Base-by-base conservation (phyloP, 2,329 filamentous ascomycete genomes). In the Coniochaeta prunicola region DNA sequence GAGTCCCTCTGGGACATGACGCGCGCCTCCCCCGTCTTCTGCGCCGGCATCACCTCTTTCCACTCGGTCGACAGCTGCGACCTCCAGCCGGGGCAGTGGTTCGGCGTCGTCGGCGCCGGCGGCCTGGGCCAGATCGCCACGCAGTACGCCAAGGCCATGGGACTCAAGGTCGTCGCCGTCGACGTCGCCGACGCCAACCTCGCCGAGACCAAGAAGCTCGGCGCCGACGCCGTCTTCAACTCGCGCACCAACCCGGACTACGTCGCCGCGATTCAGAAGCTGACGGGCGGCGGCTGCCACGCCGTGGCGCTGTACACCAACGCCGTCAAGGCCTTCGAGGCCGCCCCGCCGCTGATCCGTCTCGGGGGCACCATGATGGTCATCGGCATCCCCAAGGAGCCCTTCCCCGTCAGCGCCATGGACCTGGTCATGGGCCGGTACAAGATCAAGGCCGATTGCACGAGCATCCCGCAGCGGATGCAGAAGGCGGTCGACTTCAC, bases 31-130 rank as follows among this genome's bases (percentile, higher is more conserved):
- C 74, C 77, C 17, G 63, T 81, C 5, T 79, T 81, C 63, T 81
- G 79, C 62, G 79, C 79, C 1, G 79, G 79, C 1, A 74, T 80
- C 56, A 81, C 79, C 1, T 72, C 73, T 2, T 76, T 73, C 63
- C 71, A 74, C 60, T 70, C 71, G 13, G 68, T 76, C 28, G 70
- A 74, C 57, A 69, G 71, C 59, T 73, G 69, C 55, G 68, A 68
- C 15, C 67, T 73, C 21, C 70, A 67, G 19, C 64, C 68, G 0
- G 73, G 72, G 7, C 66, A 75, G 61, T 74, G 70, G 68, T 68
- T 80, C 31, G 77, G 55, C 6, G 61, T 64, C 34, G 61, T 63
- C 15, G 63, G 63, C 4, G 60, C 60, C 15, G 63, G 60, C 7
- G 67, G 68, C 7, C 57, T 69, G 26, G 67, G 68, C n/a, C 64